These are phyloP conservation scores for Akanthomyces uredinophilus DNA, from an alignment of 2,329 filamentous ascomycete genomes.

Conservation along the genomic window DNA sequence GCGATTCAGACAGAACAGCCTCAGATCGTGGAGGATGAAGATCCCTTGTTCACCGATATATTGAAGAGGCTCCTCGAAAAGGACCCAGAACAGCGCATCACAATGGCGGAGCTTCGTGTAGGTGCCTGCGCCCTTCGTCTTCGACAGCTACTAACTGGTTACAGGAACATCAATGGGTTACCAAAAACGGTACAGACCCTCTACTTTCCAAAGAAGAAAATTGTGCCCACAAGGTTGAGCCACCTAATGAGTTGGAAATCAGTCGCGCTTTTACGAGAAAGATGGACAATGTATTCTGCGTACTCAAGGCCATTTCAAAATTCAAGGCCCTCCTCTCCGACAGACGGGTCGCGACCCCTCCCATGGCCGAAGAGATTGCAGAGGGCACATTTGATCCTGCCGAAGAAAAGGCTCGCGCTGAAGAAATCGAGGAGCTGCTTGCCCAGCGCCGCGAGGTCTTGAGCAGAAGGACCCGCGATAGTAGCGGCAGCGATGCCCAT, in stretches of 20 bases:
- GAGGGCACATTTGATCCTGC: constrained; percentile 20
- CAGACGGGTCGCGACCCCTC: constrained; percentile 13
- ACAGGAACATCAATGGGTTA: constrained; percentile 91
- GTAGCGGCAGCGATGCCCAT: constrained; percentile 22
- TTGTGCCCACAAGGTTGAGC: constrained; percentile 70
- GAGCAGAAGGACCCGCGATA: constrained; percentile 22
- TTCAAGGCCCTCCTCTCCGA: constrained; percentile 70
- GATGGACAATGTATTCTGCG: constrained; percentile 78
- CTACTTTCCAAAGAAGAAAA: constrained; percentile 82
- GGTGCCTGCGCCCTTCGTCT: constrained; percentile 28
- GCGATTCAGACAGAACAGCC: constrained; percentile 71
- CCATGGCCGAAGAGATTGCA: not conserved
- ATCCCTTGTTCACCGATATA: constrained; percentile 67
- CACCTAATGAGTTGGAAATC: constrained; percentile 85
- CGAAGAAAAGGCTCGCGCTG: constrained; percentile 35
- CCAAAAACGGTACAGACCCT: constrained; percentile 68
- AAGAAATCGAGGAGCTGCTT: constrained; percentile 46
- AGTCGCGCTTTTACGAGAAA: constrained; percentile 86
- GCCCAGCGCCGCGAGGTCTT: constrained; percentile 41
- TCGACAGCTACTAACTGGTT: constrained; percentile 10
- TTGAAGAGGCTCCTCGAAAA: constrained; percentile 75
- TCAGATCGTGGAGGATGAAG: constrained; percentile 56
- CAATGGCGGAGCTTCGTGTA: constrained; percentile 76
- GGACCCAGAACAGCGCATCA: constrained; percentile 75
- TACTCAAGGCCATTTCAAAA: constrained; percentile 86